phyloP scores from a whole-genome alignment of 805 yeast species.

The Kodamaea laetipori region DNA sequence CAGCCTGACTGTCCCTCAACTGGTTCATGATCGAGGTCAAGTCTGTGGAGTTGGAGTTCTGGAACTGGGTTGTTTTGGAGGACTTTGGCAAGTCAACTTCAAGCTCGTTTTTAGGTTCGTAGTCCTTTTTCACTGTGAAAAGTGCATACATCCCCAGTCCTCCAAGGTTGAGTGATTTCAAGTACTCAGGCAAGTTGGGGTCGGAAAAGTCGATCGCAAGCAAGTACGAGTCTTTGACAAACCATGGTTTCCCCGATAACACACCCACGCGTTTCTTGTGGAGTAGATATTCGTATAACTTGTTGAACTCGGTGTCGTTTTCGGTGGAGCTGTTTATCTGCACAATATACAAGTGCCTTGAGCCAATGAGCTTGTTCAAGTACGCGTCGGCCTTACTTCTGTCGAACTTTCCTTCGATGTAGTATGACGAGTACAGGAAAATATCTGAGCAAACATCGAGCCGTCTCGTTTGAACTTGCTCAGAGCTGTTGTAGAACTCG shows the following conservation, averaged over 20 bases:
- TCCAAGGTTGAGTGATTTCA: conserved; percentile 17
- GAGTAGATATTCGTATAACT: conserved; percentile 47
- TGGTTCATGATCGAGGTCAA: conserved; percentile 11
- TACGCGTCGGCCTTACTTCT: conserved; percentile 56
- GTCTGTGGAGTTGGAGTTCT: not conserved
- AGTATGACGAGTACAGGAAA: conserved; percentile 32
- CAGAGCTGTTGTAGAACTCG: conserved; percentile 40
- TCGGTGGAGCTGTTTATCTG: conserved; percentile 36
- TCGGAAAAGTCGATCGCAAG: conserved; percentile 38
- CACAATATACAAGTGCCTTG: conserved; percentile 57
- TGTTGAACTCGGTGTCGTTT: conserved; percentile 23
- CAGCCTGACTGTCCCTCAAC: conserved; percentile 9
- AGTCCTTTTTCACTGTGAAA: conserved; percentile 41
- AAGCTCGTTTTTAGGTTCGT: conserved; percentile 23
- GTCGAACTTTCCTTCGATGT: conserved; percentile 67
- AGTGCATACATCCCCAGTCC: conserved; percentile 34
- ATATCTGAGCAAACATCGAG: conserved; percentile 32
- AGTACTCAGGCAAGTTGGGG: conserved; percentile 24
- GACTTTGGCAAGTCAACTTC: conserved; percentile 2
- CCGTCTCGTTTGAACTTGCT: conserved; percentile 24
- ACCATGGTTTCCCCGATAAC: conserved; percentile 47
- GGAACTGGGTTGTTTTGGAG: not conserved
- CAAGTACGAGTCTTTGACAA: conserved; percentile 66
- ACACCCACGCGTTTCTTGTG: conserved; percentile 59
- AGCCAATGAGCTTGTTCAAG: conserved; percentile 45